phyloP scores from a whole-genome alignment of 805 yeast species.

The Debaryomyces prosopidis region DNA sequence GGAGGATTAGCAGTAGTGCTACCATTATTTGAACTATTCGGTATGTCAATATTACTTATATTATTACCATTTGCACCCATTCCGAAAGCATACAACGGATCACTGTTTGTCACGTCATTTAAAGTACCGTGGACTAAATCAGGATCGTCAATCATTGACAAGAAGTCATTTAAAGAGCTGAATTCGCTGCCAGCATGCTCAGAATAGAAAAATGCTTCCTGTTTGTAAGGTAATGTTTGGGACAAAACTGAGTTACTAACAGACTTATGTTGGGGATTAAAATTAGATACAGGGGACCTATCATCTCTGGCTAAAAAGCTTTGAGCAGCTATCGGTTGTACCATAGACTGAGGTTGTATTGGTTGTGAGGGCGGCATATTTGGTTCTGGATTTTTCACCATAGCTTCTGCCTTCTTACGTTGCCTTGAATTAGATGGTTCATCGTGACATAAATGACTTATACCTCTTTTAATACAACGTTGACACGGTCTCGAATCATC shows the following conservation, averaged over 20 bases:
- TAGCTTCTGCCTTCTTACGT: constrained; percentile 36
- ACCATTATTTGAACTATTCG: constrained; percentile 1
- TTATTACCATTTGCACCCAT: constrained; percentile 6
- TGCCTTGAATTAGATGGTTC: constrained; percentile 53
- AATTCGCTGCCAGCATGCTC: constrained; percentile 94
- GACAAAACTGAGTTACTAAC: constrained; percentile 30
- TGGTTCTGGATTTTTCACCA: constrained; percentile 7
- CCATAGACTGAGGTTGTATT: constrained; percentile 3
- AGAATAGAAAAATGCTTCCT: constrained; percentile 79
- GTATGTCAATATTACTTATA: constrained; percentile 1
- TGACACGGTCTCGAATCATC: constrained; percentile 76
- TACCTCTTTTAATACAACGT: constrained; percentile 82
- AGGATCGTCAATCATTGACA: constrained; percentile 88
- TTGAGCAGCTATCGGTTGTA: not conserved
- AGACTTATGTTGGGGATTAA: constrained; percentile 8
- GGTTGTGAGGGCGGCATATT: not conserved
- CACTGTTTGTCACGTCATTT: constrained; percentile 23
- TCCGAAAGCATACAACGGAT: constrained; percentile 24
- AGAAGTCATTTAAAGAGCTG: constrained; percentile 82
- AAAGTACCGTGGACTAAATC: constrained; percentile 55
- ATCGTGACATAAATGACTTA: constrained; percentile 84
- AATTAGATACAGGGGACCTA: constrained; percentile 1
- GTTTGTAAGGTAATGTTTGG: constrained; percentile 47
- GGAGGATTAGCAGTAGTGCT: not conserved
- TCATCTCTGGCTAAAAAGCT: not conserved